A percentile compares a stretch with the other conserved stretches of the same genome.
These are phyloP conservation scores for Erodium maritimum DNA, from an alignment of 345 rosid species.

Conservation along the genomic window DNA sequence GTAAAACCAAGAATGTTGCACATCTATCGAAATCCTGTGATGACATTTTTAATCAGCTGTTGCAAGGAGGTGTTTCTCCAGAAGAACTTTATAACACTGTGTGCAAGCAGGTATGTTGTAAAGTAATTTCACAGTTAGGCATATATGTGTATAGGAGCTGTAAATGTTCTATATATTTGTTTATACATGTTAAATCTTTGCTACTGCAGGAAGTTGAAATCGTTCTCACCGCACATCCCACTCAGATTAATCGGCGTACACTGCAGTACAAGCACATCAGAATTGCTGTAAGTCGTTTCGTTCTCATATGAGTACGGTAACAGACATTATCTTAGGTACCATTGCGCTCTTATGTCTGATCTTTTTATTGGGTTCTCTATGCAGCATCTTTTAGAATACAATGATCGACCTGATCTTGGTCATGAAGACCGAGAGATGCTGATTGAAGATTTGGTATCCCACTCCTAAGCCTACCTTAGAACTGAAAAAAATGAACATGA, in stretches of 20 bases:
- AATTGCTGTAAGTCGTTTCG: slow-evolving; percentile 58
- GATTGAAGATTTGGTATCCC: slow-evolving; percentile 83
- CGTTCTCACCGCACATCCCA: slow-evolving; percentile 97
- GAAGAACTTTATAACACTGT: slow-evolving; percentile 67
- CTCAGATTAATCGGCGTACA: slow-evolving; percentile 92
- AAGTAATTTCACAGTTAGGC: no score
- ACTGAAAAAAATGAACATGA: no score
- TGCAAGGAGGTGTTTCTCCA: slow-evolving; percentile 69
- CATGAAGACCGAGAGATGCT: slow-evolving; percentile 85
- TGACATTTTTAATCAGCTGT: slow-evolving; percentile 67
- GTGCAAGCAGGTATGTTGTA: slow-evolving; percentile 68
- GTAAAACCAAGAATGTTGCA: slow-evolving; percentile 37
- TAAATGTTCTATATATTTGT: no score
- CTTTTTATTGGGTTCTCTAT: slow-evolving; percentile 5
- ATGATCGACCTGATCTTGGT: slow-evolving; percentile 76
- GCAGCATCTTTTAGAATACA: slow-evolving; percentile 88
- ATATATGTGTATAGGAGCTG: no score
- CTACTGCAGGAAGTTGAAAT: slow-evolving; percentile 77
- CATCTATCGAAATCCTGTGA: slow-evolving; percentile 82
- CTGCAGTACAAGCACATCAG: slow-evolving; percentile 91
- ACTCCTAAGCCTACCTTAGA: background rate
- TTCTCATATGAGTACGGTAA: background rate
- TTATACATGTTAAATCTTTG: background rate
- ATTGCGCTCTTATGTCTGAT: background rate
- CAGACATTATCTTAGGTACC: background rate